Conservation (phyloP, 2,329 filamentous ascomycete genomes). For the Pseudogymnoascus sp. region DNA sequence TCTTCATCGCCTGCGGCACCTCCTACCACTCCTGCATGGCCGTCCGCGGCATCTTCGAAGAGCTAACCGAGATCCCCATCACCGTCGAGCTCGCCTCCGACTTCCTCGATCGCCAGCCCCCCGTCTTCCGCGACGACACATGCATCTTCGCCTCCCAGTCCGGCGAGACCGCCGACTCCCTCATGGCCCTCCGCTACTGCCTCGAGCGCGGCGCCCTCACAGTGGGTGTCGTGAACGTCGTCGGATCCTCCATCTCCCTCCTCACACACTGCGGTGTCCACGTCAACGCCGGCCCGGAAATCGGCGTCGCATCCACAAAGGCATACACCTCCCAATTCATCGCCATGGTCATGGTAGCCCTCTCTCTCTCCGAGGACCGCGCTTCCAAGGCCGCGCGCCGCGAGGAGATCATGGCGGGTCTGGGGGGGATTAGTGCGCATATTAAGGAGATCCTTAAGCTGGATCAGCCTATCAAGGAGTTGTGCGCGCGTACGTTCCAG, state of each 20-base stretch:
- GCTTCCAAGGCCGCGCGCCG: slow-evolving; percentile 88
- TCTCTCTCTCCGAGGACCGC: slow-evolving; percentile 92
- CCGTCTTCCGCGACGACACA: slow-evolving; percentile 98
- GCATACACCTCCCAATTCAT: slow-evolving; percentile 99
- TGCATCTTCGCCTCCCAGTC: slow-evolving; percentile 99
- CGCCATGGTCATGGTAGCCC: slow-evolving; percentile 99
- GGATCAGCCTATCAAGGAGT: slow-evolving; percentile 86
- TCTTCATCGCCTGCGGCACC: slow-evolving; percentile 98
- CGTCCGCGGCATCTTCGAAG: slow-evolving; percentile 94
- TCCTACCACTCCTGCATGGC: slow-evolving; percentile 99
- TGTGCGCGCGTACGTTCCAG: slow-evolving; percentile 89
- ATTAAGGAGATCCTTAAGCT: slow-evolving; percentile 88
- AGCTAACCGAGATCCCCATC: slow-evolving; percentile 96
- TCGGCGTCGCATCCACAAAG: slow-evolving; percentile 98
- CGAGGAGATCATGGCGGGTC: slow-evolving; percentile 92
- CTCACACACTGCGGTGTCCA: slow-evolving; percentile 99
- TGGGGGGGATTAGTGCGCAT: slow-evolving; percentile 78
- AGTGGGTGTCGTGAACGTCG: slow-evolving; percentile 96
- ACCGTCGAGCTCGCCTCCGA: slow-evolving; percentile 94
- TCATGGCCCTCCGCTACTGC: slow-evolving; percentile 96
- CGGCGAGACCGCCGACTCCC: slow-evolving; percentile 93
- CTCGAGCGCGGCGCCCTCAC: slow-evolving; percentile 94
- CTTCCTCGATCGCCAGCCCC: slow-evolving; percentile 92
- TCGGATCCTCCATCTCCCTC: slow-evolving; percentile 96
- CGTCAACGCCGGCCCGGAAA: slow-evolving; percentile 97